Evolutionary conservation across 1,139 yeast genomes (phyloP).

Genomic region (Protomyces gravidus): DNA sequence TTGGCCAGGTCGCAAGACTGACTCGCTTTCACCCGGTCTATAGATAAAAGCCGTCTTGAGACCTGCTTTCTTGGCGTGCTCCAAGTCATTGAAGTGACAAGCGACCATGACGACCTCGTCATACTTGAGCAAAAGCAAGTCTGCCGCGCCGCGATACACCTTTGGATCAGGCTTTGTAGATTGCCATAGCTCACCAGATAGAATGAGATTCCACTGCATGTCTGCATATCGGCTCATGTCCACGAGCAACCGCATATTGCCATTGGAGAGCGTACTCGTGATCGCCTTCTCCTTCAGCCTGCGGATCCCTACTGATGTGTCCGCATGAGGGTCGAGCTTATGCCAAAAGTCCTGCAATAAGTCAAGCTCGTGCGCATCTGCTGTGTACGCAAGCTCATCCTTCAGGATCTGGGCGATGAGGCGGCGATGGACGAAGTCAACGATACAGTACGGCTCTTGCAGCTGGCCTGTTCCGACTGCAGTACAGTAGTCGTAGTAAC

Average conservation of each 20-base stretch:
- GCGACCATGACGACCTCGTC: conserved; percentile 33
- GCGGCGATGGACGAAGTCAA: conserved; percentile 31
- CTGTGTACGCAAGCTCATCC: conserved; percentile 16
- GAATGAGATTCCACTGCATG: conserved; percentile 33
- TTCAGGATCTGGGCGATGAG: conserved; percentile 22
- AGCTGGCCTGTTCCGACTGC: conserved; percentile 4
- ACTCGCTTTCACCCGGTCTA: conserved; percentile 29
- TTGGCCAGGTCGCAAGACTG: not conserved
- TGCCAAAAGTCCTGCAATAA: conserved; percentile 33
- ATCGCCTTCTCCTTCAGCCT: conserved; percentile 31
- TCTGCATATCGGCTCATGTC: conserved; percentile 34
- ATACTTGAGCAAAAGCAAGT: conserved; percentile 31
- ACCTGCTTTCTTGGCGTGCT: conserved; percentile 33
- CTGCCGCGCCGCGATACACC: conserved; percentile 33
- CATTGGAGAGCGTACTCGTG: conserved; percentile 33
- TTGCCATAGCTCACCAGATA: conserved; percentile 33
- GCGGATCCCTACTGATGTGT: conserved; percentile 31
- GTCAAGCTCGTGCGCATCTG: conserved; percentile 28
- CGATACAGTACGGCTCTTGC: conserved; percentile 25
- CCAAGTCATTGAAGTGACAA: conserved; percentile 33
- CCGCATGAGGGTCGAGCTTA: conserved; percentile 32
- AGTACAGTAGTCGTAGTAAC: conserved; percentile 29
- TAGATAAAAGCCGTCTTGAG: conserved; percentile 32
- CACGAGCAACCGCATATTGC: conserved; percentile 33
- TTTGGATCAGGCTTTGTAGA: conserved; percentile 33